These are phyloP conservation scores for Malassezia cuniculi DNA, from an alignment of 1,284 basidiomycete species.

Conservation along the genomic window DNA sequence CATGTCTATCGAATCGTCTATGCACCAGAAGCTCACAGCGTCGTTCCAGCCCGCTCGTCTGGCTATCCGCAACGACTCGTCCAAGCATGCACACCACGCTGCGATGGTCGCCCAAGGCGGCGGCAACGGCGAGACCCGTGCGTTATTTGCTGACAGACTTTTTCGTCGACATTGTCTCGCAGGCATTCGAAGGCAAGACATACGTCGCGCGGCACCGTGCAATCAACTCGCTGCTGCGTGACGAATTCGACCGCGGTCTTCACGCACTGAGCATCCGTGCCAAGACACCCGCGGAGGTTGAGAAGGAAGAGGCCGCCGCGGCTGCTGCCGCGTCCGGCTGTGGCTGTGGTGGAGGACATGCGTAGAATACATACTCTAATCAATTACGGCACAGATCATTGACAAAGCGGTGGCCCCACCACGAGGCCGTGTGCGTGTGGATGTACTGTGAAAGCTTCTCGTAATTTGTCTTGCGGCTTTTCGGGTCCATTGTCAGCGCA, in stretches of 20 bases:
- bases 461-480: slow-evolving; percentile 74
- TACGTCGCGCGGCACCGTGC: slow-evolving; percentile 38
- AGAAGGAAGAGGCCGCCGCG: slow-evolving; percentile 4
- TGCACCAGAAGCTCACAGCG: slow-evolving; percentile 8
- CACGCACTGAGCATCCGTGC: slow-evolving; percentile 37
- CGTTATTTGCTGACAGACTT: slow-evolving; percentile 23
- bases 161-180: slow-evolving; percentile 37
- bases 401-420: slow-evolving; percentile 42
- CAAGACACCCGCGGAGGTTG: slow-evolving; percentile 35
- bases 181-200: slow-evolving; percentile 33
- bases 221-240: slow-evolving; percentile 27
- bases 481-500: slow-evolving; percentile 74
- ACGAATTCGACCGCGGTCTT: slow-evolving; percentile 35
- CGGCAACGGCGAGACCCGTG: slow-evolving; percentile 39
- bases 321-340: too few species aligned
- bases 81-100: slow-evolving; percentile 42
- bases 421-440: slow-evolving; percentile 40
- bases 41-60: slow-evolving; percentile 8
- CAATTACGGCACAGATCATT: too few species aligned
- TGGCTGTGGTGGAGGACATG: too few species aligned
- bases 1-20: slow-evolving; percentile 12
- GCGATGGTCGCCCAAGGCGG: slow-evolving; percentile 44
- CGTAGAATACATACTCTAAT: slow-evolving; percentile 12
- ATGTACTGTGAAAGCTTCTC: slow-evolving; percentile 69
- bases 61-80: slow-evolving; percentile 13